phyloP scores from a whole-genome alignment of 257 asterid species.

The Solanum arcanum region DNA sequence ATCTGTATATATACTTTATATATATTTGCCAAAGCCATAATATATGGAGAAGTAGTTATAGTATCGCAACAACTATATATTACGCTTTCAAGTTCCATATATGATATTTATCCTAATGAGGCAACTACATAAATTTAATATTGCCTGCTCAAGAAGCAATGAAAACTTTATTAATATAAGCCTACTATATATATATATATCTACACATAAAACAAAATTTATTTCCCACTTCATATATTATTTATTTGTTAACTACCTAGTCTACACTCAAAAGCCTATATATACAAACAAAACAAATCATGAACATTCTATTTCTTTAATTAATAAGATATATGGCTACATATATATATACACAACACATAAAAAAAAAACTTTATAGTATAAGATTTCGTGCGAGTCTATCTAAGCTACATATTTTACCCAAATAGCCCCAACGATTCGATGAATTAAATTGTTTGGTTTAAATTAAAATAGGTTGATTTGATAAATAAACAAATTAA shows the following conservation, averaged over 20 bases:
- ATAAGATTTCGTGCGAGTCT: too few species aligned
- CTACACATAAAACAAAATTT: background rate
- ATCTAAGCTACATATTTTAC: background rate
- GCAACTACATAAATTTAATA: background rate
- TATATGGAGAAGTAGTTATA: background rate
- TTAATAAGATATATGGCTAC: too few species aligned
- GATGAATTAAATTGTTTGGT: background rate
- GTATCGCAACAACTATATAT: background rate
- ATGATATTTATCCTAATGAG: background rate
- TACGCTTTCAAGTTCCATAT: background rate
- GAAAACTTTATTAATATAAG: background rate
- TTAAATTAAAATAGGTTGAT: background rate
- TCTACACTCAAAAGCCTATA: background rate
- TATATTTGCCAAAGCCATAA: background rate
- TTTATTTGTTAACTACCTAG: background rate
- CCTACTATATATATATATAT: background rate
- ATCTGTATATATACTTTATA: background rate
- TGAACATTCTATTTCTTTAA: too few species aligned
- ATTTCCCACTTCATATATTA: background rate
- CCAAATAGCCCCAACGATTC: background rate
- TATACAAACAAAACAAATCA: too few species aligned
- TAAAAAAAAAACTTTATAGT: too few species aligned
- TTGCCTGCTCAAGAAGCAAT: background rate
- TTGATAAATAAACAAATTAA: background rate
- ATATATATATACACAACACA: too few species aligned